Conservation (phyloP, 2,329 filamentous ascomycete species). For the Stemphylium lycopersici region DNA sequence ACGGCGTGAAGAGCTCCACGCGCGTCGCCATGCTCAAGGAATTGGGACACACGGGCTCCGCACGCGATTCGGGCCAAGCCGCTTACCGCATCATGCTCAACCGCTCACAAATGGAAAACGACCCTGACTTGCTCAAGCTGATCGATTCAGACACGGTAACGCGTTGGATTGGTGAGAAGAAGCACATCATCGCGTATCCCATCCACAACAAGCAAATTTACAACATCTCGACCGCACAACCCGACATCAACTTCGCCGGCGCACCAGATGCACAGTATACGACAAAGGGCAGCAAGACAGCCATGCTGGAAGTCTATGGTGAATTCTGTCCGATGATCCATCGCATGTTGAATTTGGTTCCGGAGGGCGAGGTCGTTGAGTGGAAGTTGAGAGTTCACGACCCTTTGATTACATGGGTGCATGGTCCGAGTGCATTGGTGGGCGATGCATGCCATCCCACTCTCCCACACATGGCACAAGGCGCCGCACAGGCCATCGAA, state of each 20-base stretch:
- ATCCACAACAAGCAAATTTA: conserved; percentile 71
- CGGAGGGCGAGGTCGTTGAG: conserved; percentile 69
- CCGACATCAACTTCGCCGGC: conserved; percentile 64
- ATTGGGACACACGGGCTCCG: conserved; percentile 59
- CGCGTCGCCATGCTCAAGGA: conserved; percentile 61
- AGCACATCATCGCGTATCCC: conserved; percentile 80
- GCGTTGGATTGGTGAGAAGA: conserved; percentile 76
- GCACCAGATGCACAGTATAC: conserved; percentile 66
- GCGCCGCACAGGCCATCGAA: conserved; percentile 69
- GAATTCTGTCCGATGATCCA: conserved; percentile 68
- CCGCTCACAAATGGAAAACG: conserved; percentile 68
- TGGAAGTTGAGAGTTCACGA: conserved; percentile 69
- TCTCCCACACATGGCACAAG: conserved; percentile 68
- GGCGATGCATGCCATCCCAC: conserved; percentile 69
- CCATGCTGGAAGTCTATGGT: conserved; percentile 65
- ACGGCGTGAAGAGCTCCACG: conserved; percentile 57
- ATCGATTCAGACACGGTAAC: conserved; percentile 71
- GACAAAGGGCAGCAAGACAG: conserved; percentile 64
- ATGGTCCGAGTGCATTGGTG: conserved; percentile 59
- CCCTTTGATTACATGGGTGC: conserved; percentile 67
- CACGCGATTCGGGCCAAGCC: conserved; percentile 75
- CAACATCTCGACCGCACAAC: conserved; percentile 69
- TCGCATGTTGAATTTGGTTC: conserved; percentile 65
- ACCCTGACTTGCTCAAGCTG: conserved; percentile 71
- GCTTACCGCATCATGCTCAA: conserved; percentile 80